phyloP scores from a whole-genome alignment of 345 rosid species.

The Boechera retrofracta region DNA sequence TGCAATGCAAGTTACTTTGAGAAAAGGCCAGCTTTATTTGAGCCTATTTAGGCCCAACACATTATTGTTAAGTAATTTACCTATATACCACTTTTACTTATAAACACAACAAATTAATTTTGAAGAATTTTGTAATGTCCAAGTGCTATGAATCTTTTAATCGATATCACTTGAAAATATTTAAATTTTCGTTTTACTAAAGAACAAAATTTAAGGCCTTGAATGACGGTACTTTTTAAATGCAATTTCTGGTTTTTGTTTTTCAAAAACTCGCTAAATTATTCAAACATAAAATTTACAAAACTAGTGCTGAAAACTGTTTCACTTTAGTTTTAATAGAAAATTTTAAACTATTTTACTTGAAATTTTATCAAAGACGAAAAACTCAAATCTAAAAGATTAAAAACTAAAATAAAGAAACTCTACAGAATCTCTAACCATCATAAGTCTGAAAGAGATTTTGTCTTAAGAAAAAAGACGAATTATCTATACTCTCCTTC shows the following conservation, averaged over 20 bases:
- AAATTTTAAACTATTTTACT: too few species aligned
- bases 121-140: too few species aligned
- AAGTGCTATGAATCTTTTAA: too few species aligned
- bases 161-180: too few species aligned
- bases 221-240: neutral
- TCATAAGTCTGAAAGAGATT: neutral
- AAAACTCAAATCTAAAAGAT: too few species aligned
- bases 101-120: neutral
- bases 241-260: neutral
- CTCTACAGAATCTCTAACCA: neutral
- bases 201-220: too few species aligned
- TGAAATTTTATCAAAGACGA: too few species aligned
- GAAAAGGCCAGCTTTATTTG: conserved; percentile 11
- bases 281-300: neutral
- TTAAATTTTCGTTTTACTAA: too few species aligned
- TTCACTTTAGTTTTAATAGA: too few species aligned
- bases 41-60: neutral
- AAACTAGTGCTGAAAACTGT: too few species aligned
- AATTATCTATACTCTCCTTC: neutral
- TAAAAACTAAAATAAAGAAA: too few species aligned
- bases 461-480: neutral
- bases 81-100: neutral
- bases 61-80: neutral
- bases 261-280: neutral
- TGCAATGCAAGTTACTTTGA: neutral